phyloP scores from a whole-genome alignment of 2,329 filamentous ascomycete genomes.

The Diaporthe sp. region DNA sequence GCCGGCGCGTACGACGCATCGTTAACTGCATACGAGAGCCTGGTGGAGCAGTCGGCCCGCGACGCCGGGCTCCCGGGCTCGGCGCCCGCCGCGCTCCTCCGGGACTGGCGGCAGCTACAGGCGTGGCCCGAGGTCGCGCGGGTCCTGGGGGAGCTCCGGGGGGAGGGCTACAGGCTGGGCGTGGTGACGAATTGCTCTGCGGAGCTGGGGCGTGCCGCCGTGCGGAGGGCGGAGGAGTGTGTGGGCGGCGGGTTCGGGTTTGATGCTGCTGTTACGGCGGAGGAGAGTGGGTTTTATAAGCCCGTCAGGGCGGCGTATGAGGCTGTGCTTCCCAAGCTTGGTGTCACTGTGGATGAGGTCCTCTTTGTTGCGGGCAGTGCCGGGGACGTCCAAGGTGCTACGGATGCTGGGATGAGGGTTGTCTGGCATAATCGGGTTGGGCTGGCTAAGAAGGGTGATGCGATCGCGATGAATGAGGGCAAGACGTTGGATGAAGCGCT shows the following conservation, averaged over 20 bases:
- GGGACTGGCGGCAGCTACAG: constrained; percentile 48
- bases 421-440: constrained; percentile 56
- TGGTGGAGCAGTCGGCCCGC: constrained; percentile 49
- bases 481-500: constrained; percentile 45
- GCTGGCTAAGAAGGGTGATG: constrained; percentile 47
- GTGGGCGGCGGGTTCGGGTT: constrained; percentile 45
- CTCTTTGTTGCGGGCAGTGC: constrained; percentile 57
- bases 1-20: constrained; percentile 48
- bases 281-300: constrained; percentile 58
- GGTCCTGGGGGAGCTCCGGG: constrained; percentile 43
- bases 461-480: constrained; percentile 45
- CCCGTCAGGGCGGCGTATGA: constrained; percentile 52
- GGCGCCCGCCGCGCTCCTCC: constrained; percentile 48
- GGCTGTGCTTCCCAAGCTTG: constrained; percentile 48
- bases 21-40: constrained; percentile 48
- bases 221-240: constrained; percentile 37
- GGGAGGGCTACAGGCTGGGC: constrained; percentile 50
- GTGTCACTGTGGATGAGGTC: constrained; percentile 46
- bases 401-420: constrained; percentile 54
- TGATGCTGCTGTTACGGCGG: constrained; percentile 54
- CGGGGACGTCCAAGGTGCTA: constrained; percentile 56
- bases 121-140: constrained; percentile 37
- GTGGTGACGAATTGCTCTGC: constrained; percentile 57
- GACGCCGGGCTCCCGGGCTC: constrained; percentile 50
- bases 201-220: constrained; percentile 48